These are phyloP conservation scores for Benincasa hispida DNA, from an alignment of 306 rosid species.

Conservation along the genomic window DNA sequence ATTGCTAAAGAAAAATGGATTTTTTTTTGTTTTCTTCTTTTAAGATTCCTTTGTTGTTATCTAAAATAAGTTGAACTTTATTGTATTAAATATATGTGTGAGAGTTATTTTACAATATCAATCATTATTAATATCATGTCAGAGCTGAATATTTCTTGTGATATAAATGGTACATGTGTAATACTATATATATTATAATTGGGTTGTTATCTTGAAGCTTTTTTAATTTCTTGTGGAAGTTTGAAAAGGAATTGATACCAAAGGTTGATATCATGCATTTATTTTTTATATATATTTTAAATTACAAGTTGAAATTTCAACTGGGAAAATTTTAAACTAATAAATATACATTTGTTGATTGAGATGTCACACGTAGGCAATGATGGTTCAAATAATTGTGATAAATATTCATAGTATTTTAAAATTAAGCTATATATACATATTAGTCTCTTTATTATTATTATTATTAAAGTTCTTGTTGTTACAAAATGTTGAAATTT, in stretches of 20 bases:
- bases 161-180: neutral
- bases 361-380: neutral
- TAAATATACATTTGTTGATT: neutral
- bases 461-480: too few relatives aligned
- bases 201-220: neutral
- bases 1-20: neutral
- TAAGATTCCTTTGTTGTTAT: slow-evolving; percentile 6
- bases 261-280: neutral
- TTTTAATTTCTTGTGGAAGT: neutral
- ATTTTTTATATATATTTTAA: neutral
- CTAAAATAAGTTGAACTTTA: neutral
- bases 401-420: neutral
- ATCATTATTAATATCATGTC: neutral
- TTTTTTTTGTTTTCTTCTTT: neutral
- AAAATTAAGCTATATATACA: neutral
- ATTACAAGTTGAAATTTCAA: neutral
- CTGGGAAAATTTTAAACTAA: neutral
- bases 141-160: neutral
- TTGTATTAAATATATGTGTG: neutral
- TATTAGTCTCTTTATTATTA: too few relatives aligned
- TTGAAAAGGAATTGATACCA: neutral
- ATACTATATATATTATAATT: neutral
- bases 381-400: neutral
- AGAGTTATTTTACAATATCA: neutral
- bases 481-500: too few relatives aligned